A percentile compares a stretch with the other conserved stretches of the same genome.
Evolutionary conservation across 208 protist genomes (phyloP).

Genomic region (Acanthamoeba sp.): DNA sequence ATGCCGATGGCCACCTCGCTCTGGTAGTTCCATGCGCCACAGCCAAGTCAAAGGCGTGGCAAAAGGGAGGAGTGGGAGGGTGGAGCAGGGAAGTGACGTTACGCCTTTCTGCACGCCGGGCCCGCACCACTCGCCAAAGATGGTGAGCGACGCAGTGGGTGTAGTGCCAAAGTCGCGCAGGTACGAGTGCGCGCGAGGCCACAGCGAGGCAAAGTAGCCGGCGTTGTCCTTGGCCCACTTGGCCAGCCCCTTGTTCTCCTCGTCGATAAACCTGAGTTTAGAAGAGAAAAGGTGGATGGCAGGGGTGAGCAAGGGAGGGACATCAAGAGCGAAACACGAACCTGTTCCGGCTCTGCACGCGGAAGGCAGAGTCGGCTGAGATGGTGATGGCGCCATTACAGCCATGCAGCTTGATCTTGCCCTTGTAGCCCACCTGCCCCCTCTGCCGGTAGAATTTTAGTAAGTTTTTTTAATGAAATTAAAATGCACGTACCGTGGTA

Average conservation of each 20-base stretch:
- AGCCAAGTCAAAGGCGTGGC: too few relatives aligned
- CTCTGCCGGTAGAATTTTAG: neutral
- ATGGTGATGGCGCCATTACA: conserved; percentile 40
- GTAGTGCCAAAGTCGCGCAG: neutral
- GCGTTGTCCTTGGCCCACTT: conserved; percentile 21
- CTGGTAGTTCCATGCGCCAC: neutral
- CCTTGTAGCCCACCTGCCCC: neutral
- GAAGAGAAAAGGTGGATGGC: neutral
- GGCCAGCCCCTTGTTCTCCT: conserved; percentile 51
- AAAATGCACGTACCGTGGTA: neutral
- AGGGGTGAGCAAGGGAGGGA: neutral
- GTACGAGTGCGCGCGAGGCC: neutral
- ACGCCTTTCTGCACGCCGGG: conserved; percentile 66
- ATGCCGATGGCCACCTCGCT: conserved; percentile 34
- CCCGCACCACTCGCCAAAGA: conserved; percentile 65
- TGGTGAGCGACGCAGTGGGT: neutral
- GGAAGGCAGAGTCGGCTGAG: neutral
- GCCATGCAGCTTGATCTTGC: conserved; percentile 53
- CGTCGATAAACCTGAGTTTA: conserved; percentile 20
- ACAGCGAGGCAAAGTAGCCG: conserved; percentile 16
- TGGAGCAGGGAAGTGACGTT: neutral
- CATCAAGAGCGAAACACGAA: neutral
- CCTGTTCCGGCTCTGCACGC: conserved; percentile 61
- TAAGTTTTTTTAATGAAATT: neutral
- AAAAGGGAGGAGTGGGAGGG: neutral